Evolutionary conservation across 2,329 filamentous ascomycete genomes (phyloP).

Genomic region (Clarireedia paspali): DNA sequence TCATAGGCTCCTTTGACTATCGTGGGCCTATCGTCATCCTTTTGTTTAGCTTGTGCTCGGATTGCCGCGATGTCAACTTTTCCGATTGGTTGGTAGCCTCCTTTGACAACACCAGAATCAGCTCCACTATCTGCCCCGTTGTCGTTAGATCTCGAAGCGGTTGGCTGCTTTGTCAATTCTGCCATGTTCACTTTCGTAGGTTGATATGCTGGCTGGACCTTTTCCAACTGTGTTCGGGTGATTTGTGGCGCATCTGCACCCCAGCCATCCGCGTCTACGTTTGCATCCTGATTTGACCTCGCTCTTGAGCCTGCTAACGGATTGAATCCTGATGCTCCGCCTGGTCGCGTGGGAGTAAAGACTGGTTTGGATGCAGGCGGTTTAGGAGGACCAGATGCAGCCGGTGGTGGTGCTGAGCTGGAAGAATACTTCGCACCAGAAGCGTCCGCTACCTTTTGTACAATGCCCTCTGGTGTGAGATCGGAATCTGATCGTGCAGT

Average conservation of each 20-base stretch:
- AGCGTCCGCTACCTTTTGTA: slow-evolving; percentile 89
- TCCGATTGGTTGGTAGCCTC: slow-evolving; percentile 86
- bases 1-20: slow-evolving; percentile 90
- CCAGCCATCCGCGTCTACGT: slow-evolving; percentile 83
- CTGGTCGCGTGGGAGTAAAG: slow-evolving; percentile 66
- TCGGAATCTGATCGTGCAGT: slow-evolving; percentile 89
- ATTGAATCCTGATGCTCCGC: slow-evolving; percentile 48
- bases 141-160: slow-evolving; percentile 50
- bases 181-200: slow-evolving; percentile 93
- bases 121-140: slow-evolving; percentile 37
- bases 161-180: slow-evolving; percentile 65
- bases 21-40: slow-evolving; percentile 70
- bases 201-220: slow-evolving; percentile 86
- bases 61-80: slow-evolving; percentile 97
- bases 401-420: slow-evolving; percentile 49
- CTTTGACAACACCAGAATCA: slow-evolving; percentile 62
- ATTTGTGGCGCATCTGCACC: slow-evolving; percentile 88
- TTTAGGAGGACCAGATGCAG: slow-evolving; percentile 36
- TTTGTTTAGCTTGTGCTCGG: slow-evolving; percentile 62
- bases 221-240: slow-evolving; percentile 79
- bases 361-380: slow-evolving; percentile 81
- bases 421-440: slow-evolving; percentile 91
- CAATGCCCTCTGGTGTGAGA: slow-evolving; percentile 76
- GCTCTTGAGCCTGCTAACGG: slow-evolving; percentile 60
- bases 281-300: slow-evolving; percentile 42